Base-by-base conservation (phyloP, 768 basidiomycete species). In the Termitomyces sp. region DNA sequence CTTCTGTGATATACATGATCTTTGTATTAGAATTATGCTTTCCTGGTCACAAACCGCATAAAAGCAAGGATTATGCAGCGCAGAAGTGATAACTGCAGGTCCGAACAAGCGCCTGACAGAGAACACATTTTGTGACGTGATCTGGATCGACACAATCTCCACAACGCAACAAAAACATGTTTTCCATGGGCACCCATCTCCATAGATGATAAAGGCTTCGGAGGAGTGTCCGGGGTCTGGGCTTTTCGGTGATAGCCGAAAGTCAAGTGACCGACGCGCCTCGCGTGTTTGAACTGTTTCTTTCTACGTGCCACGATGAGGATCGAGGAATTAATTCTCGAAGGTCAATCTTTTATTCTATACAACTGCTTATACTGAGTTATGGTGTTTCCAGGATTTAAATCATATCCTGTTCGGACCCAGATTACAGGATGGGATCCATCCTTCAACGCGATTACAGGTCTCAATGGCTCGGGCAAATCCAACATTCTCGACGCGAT, bases 401-500 rank as follows among this genome's bases (percentile, higher is more conserved):
- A 99, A 71, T 96, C 94, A 2, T 98, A 98, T 69, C 95, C 96
- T 10, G 94, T 95, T 29, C 84, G 96, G 49, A 98, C 97, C 0
- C 90, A 91, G 65, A 96, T 99, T 59, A 88, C 89, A 0, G 96
- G 95, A 59, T 99, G 97, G 94, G 96, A 98, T 69, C 75, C 92
- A 6, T 96, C 93, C 4, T 99, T 99, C 82, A 98, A 98, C 70
- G 97, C 97, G 5, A 98, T 99, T 73, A 97, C 94, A 5, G 95
- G 95, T 45, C 82, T 92, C 63, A 94, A 94, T 76, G 94, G 93
- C 2, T 96, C 94, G 0, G 96, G 96, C 64, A 98, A 99, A 77
- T 97, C 95, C 58, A 99, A 99, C 76, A 98, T 99, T 65, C 85
- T 99, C 61, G 97, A 99, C 77, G 95, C 97, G 58, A 98, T 98